These are phyloP conservation scores for Termitomyces sp. DNA, from an alignment of 768 basidiomycete genomes.

Conservation along the genomic window DNA sequence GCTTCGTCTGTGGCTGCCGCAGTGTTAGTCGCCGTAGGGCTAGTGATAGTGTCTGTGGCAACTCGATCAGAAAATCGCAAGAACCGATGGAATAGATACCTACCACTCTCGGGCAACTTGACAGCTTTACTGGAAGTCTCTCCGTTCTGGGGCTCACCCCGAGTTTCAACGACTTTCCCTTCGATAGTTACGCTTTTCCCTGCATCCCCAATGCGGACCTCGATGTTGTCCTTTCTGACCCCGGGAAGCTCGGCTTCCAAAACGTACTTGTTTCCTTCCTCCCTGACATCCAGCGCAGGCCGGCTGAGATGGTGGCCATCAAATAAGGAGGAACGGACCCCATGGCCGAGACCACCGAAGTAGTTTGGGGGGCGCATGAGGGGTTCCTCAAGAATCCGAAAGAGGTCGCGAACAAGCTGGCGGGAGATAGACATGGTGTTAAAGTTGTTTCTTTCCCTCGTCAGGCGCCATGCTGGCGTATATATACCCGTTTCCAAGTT, in stretches of 20 bases:
- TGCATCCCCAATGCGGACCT: constrained; percentile 67
- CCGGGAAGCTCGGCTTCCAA: constrained; percentile 80
- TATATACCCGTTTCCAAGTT: constrained; percentile 10
- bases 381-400: constrained; percentile 77
- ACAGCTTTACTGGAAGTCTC: constrained; percentile 8
- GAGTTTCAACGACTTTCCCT: constrained; percentile 47
- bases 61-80: not conserved
- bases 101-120: constrained; percentile 7
- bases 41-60: constrained; percentile 19
- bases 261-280: constrained; percentile 62
- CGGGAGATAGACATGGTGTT: constrained; percentile 63
- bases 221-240: constrained; percentile 73
- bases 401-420: constrained; percentile 64
- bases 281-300: constrained; percentile 68
- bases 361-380: constrained; percentile 35
- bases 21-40: constrained; percentile 8
- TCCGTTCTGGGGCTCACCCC: constrained; percentile 7
- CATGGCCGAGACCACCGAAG: not conserved
- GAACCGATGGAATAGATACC: no score
- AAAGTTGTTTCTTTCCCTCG: not conserved
- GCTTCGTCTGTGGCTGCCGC: constrained; percentile 21
- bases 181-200: constrained; percentile 73
- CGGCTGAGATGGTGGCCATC: constrained; percentile 44
- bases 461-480: not conserved
- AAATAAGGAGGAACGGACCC: constrained; percentile 31